Evolutionary conservation across 306 rosid genomes (phyloP).

Genomic region (Pterocarpus macrocarpus): DNA sequence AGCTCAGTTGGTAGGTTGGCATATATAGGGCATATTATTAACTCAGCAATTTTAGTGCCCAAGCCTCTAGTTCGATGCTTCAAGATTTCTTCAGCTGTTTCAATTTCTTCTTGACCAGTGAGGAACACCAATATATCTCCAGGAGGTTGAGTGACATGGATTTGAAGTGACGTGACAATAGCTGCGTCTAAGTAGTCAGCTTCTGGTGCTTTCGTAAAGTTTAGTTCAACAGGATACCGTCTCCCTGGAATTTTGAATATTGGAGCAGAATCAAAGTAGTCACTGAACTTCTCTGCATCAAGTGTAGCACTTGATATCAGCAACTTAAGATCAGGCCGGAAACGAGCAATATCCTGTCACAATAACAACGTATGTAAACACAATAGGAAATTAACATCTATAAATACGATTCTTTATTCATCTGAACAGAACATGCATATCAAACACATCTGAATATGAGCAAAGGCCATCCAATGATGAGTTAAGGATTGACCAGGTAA

Average conservation of each 20-base stretch:
- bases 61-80: slow-evolving; percentile 86
- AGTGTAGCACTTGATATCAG: slow-evolving; percentile 97
- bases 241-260: slow-evolving; percentile 95
- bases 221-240: slow-evolving; percentile 90
- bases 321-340: slow-evolving; percentile 93
- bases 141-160: slow-evolving; percentile 88
- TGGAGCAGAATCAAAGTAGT: slow-evolving; percentile 95
- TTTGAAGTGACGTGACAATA: slow-evolving; percentile 89
- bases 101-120: slow-evolving; percentile 98
- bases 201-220: slow-evolving; percentile 93
- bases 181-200: slow-evolving; percentile 99
- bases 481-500: slow-evolving; percentile 30
- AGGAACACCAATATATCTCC: slow-evolving; percentile 95
- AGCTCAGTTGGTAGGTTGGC: slow-evolving; percentile 96
- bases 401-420: slow-evolving; percentile 29
- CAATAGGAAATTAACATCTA: slow-evolving; percentile 8
- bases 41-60: slow-evolving; percentile 94
- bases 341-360: slow-evolving; percentile 85
- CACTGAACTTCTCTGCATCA: slow-evolving; percentile 95
- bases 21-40: slow-evolving; percentile 93
- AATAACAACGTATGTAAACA: slow-evolving; percentile 27
- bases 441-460: slow-evolving; percentile 13
- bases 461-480: slow-evolving; percentile 19
- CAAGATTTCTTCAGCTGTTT: slow-evolving; percentile 96
- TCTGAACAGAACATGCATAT: slow-evolving; percentile 5